Base-by-base conservation (phyloP, 768 basidiomycete genomes). In the Russula sp. region DNA sequence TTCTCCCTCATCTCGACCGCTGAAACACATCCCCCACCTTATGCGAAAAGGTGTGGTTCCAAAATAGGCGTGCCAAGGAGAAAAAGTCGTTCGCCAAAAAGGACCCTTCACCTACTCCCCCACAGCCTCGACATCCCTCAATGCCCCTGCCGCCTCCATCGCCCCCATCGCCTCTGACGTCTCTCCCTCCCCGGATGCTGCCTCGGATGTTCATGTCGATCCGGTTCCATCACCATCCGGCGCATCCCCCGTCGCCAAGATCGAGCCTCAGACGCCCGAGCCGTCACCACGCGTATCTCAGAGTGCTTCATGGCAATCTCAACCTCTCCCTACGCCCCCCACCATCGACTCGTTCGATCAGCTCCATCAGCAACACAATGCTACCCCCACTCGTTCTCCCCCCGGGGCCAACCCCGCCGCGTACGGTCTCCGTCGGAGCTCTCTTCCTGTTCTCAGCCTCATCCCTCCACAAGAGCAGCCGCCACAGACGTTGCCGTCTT, bases 1-100 rank as follows among this genome's bases (percentile, higher is more conserved):
- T 42, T 44, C 38, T 2, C 28, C 26, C 10, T 28, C 36, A 0
- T 36, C 26, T 28, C 16, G 49, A 50, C 16, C 26, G 24, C 49
- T 26, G 16, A 50, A 50, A 50, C 24, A 36, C 20, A 36, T 61
- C 57, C 70, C 59, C 66, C 65, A 2, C 38, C 16, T 56, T 38
- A 13, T 18, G 42, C 11, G 24, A 55, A 48, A 18, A 96, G 85
- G 95, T 92, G 28, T 92, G 90, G 91, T 93, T 93, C 75, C 91
- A 94, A 76, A 94, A 94, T 73, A 81, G 90, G 62, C 88, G 92
- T 61, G 92, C 92, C 58, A 94, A 94, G 75, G 89, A 90, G 74
- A 94, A 94, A 74, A 83, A 79, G 72, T 70, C 55, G 1, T 57
- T 50, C 30, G 4, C 36, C 48, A 55, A 42, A 34, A 61, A 46